These are phyloP conservation scores for Acacia concinna DNA, from an alignment of 331 rosid species.

Conservation along the genomic window DNA sequence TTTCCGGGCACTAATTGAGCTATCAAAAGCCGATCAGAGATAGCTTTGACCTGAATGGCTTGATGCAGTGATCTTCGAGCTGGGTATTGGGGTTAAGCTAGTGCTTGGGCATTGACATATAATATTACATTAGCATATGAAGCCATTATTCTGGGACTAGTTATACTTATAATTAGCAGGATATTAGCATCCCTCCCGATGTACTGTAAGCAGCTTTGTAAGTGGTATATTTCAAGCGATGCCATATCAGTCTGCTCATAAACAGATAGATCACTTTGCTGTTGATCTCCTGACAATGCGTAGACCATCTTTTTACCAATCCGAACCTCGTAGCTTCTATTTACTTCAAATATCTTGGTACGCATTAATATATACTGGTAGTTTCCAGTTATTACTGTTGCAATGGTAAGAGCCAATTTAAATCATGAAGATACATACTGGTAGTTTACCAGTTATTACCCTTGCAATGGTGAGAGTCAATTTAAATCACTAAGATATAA, in stretches of 20 bases:
- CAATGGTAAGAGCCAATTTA: neutral
- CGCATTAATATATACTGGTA: neutral
- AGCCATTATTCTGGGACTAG: neutral
- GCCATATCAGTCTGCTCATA: neutral
- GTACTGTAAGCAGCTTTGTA: neutral
- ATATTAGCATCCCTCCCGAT: neutral
- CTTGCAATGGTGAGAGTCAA: neutral
- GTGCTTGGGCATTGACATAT: neutral
- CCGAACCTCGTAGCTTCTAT: neutral
- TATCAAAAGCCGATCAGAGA: neutral
- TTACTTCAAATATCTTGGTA: neutral
- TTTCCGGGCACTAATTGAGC: neutral
- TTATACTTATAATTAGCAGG: constrained; percentile 2
- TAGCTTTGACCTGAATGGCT: neutral
- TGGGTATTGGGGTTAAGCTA: neutral
- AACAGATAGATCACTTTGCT: neutral
- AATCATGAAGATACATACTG: neutral
- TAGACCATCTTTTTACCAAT: neutral
- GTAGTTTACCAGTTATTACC: neutral
- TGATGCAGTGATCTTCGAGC: neutral
- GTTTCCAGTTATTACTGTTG: neutral
- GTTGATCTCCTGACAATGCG: neutral
- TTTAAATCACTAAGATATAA: neutral
- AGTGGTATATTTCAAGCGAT: neutral
- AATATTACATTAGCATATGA: neutral